A percentile compares a stretch with the other conserved stretches of the same genome.
These are phyloP conservation scores for Cinnamomum micranthum DNA, from an alignment of 164 flowering plant species.

Conservation along the genomic window DNA sequence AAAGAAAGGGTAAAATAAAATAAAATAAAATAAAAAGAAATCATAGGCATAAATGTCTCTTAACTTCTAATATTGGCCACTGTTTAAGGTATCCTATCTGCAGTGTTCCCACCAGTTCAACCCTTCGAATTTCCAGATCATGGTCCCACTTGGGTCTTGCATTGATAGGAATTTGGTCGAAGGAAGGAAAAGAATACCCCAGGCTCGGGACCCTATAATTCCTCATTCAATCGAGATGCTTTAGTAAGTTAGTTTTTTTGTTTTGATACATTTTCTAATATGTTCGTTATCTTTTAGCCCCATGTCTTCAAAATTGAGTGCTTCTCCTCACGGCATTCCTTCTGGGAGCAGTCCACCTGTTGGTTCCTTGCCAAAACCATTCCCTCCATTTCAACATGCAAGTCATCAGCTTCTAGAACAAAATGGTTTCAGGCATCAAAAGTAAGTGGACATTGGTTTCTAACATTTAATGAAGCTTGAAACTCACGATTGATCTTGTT, in stretches of 20 bases:
- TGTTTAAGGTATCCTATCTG: no score
- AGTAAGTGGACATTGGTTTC: conserved; percentile 39
- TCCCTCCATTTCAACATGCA: conserved; percentile 96
- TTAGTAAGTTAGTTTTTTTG: neutral
- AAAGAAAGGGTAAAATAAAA: no score
- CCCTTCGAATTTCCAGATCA: no score
- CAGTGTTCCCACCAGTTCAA: no score
- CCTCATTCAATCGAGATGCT: no score
- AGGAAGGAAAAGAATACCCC: no score
- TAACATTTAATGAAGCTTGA: neutral
- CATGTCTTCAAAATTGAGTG: conserved; percentile 68
- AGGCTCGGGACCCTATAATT: no score
- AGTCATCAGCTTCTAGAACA: conserved; percentile 93
- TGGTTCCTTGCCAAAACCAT: conserved; percentile 84
- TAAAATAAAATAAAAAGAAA: no score
- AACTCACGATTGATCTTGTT: conserved; percentile 9
- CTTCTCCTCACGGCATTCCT: conserved; percentile 63
- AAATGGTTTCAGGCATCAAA: conserved; percentile 92
- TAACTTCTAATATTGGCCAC: no score
- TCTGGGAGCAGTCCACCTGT: conserved; percentile 87
- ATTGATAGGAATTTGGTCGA: no score
- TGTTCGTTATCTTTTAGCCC: conserved; percentile 33
- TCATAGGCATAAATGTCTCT: no score
- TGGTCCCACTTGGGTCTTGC: no score
- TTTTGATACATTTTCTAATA: neutral